Evolutionary conservation across 257 asterid species (phyloP).

Genomic region (Apocynum venetum): DNA sequence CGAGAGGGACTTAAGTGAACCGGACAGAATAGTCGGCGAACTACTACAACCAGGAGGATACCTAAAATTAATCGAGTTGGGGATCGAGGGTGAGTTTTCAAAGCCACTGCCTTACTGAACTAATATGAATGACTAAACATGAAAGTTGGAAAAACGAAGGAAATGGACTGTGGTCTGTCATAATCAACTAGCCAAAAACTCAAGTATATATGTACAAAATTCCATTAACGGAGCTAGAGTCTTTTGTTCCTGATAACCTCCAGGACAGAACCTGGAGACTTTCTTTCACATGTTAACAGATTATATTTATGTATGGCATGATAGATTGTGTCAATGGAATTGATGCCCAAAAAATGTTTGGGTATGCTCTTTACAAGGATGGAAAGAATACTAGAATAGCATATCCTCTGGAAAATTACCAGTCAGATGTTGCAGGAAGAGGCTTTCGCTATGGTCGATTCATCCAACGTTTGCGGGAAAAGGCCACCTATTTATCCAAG

Average conservation of each 20-base stretch:
- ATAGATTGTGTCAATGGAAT: conserved; percentile 62
- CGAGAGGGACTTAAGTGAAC: conserved; percentile 77
- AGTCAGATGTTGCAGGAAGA: conserved; percentile 62
- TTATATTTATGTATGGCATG: background rate
- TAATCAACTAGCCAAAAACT: too few relatives aligned
- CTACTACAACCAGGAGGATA: conserved; percentile 87
- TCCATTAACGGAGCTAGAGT: too few relatives aligned
- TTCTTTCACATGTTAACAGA: conserved; percentile 6
- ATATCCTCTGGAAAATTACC: conserved; percentile 65
- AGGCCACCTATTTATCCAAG: conserved; percentile 65
- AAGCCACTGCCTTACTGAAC: too few relatives aligned
- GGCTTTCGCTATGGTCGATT: conserved; percentile 81
- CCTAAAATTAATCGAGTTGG: conserved; percentile 66
- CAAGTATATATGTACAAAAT: too few relatives aligned
- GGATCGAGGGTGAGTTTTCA: conserved; percentile 54
- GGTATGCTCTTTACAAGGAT: conserved; percentile 71
- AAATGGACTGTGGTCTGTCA: too few relatives aligned
- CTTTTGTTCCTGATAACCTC: too few relatives aligned
- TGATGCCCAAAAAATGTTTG: conserved; percentile 66
- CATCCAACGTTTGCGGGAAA: conserved; percentile 66
- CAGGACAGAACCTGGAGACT: too few relatives aligned
- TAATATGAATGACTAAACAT: background rate
- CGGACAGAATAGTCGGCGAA: conserved; percentile 80
- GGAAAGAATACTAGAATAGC: conserved; percentile 51
- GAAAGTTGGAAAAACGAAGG: background rate